These are phyloP conservation scores for Dictyophora rubrovolvata DNA, from an alignment of 768 basidiomycete genomes.

Conservation along the genomic window DNA sequence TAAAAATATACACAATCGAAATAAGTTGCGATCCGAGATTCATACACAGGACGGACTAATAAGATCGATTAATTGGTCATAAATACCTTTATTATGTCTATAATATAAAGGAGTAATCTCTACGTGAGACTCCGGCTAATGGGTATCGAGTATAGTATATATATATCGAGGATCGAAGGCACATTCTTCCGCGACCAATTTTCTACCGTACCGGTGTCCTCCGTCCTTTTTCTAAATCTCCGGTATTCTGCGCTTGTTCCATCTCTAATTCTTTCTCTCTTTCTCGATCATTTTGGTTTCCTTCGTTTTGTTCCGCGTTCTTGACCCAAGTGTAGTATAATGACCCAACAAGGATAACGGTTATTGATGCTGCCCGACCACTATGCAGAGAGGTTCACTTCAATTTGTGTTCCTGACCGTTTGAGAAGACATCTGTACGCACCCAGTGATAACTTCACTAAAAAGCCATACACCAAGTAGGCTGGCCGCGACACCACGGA, in stretches of 20 bases:
- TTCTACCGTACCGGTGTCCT: background rate
- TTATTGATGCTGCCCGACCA: slow-evolving; percentile 73
- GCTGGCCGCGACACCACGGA: slow-evolving; percentile 89
- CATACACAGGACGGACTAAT: no score
- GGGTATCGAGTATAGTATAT: no score
- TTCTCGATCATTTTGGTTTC: slow-evolving; percentile 46
- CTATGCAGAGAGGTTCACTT: slow-evolving; percentile 26
- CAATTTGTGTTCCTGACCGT: background rate
- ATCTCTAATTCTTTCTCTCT: slow-evolving; percentile 55
- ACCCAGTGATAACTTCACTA: slow-evolving; percentile 70
- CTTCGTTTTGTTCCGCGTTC: slow-evolving; percentile 49
- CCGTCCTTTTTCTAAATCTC: background rate
- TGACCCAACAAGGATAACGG: slow-evolving; percentile 72
- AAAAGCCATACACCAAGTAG: slow-evolving; percentile 76
- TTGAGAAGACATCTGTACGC: slow-evolving; percentile 21
- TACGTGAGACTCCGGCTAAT: no score
- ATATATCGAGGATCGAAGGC: no score
- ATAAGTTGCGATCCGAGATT: no score
- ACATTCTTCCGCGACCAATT: background rate
- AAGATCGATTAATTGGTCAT: no score
- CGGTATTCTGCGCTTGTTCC: slow-evolving; percentile 22
- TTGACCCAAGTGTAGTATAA: slow-evolving; percentile 85
- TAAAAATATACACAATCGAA: no score
- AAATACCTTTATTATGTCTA: no score
- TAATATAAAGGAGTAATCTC: no score